A percentile compares a stretch with the other conserved stretches of the same genome.
phyloP scores from a whole-genome alignment of 345 rosid species.

The Reutealis trisperma region DNA sequence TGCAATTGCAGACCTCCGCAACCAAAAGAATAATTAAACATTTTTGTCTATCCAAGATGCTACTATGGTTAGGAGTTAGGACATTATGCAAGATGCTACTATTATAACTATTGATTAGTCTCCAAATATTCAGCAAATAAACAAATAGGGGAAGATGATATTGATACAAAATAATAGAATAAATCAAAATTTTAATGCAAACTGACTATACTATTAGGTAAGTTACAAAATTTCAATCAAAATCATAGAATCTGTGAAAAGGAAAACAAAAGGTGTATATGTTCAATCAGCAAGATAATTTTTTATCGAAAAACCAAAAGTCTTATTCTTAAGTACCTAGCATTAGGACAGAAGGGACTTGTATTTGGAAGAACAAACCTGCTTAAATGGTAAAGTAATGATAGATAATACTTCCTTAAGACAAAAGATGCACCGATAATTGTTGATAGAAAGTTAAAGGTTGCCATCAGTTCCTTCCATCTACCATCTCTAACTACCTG shows the following conservation, averaged over 20 bases:
- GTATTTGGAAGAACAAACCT: slow-evolving; percentile 59
- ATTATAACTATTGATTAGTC: not conserved
- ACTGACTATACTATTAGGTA: not conserved
- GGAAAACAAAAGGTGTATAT: not conserved
- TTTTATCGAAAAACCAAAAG: not conserved
- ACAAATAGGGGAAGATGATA: not conserved
- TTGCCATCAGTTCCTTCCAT: slow-evolving; percentile 86
- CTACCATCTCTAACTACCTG: slow-evolving; percentile 72
- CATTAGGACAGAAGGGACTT: slow-evolving; percentile 36
- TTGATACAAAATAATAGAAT: not conserved
- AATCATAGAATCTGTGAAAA: slow-evolving; percentile 26
- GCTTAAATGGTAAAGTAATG: slow-evolving; percentile 73
- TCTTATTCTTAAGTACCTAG: slow-evolving; percentile 34
- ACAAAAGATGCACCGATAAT: slow-evolving; percentile 90
- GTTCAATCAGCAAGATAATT: not conserved
- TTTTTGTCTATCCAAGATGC: not conserved
- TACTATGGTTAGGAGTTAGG: too few species aligned
- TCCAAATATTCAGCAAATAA: not conserved
- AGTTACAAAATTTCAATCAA: not conserved
- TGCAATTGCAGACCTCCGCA: slow-evolving; percentile 44
- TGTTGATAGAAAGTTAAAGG: slow-evolving; percentile 76
- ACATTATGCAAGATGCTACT: too few species aligned
- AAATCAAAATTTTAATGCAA: not conserved
- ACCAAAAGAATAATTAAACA: not conserved
- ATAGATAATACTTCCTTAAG: slow-evolving; percentile 70